A percentile compares a stretch with the other conserved stretches of the same genome.
phyloP scores from a whole-genome alignment of 805 yeast genomes.

The Cyberlindnera petersonii region DNA sequence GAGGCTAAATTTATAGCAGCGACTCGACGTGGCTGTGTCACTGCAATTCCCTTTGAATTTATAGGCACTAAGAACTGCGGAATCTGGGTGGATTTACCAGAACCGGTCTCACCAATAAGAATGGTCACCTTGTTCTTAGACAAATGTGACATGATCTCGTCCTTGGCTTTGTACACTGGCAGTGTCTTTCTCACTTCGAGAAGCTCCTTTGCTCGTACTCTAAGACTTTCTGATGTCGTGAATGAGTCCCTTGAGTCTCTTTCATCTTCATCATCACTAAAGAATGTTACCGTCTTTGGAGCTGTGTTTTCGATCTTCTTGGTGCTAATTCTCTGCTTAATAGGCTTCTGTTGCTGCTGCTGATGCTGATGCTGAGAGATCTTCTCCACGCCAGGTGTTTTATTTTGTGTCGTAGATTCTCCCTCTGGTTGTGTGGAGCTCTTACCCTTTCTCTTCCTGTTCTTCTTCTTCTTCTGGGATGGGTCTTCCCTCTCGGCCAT shows the following conservation, averaged over 20 bases:
- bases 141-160: slow-evolving; percentile 55
- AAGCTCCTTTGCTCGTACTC: slow-evolving; percentile 38
- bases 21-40: slow-evolving; percentile 96
- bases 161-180: slow-evolving; percentile 75
- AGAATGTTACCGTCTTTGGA: slow-evolving; percentile 34
- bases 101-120: slow-evolving; percentile 94
- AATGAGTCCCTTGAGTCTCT: slow-evolving; percentile 17
- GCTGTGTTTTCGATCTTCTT: slow-evolving; percentile 7
- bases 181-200: slow-evolving; percentile 51
- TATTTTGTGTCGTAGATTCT: not conserved
- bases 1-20: slow-evolving; percentile 94
- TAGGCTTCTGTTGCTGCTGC: slow-evolving; percentile 15
- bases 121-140: slow-evolving; percentile 62
- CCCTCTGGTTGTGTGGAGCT: not conserved
- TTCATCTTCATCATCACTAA: slow-evolving; percentile 36
- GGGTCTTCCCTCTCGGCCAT: not conserved
- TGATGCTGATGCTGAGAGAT: too few relatives aligned
- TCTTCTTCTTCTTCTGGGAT: slow-evolving; percentile 11
- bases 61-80: slow-evolving; percentile 79
- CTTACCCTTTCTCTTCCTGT: slow-evolving; percentile 16
- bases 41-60: slow-evolving; percentile 61
- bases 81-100: slow-evolving; percentile 95
- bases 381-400: too few relatives aligned
- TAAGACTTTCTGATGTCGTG: slow-evolving; percentile 29
- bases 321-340: slow-evolving; percentile 7